phyloP scores from a whole-genome alignment of 345 rosid species.

The Ricinus communis region DNA sequence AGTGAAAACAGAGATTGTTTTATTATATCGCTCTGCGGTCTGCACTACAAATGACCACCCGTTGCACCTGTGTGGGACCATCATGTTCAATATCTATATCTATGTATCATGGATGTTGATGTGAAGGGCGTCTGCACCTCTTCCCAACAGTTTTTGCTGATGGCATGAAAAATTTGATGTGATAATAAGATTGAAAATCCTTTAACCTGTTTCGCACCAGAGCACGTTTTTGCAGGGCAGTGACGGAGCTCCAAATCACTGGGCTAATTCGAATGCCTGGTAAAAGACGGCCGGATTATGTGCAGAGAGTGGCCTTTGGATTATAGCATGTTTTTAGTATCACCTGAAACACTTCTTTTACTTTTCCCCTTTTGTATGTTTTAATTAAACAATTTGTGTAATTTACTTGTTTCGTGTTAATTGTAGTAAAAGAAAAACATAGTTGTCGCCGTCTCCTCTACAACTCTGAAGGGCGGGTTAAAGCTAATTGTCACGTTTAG shows the following conservation, averaged over 20 bases:
- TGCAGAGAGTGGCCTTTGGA: constrained; percentile 89
- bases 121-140: background rate
- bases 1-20: background rate
- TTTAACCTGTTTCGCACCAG: constrained; percentile 48
- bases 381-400: background rate
- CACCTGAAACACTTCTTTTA: background rate
- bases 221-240: constrained; percentile 82
- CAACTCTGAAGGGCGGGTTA: too few relatives aligned
- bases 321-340: constrained; percentile 26
- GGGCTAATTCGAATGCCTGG: constrained; percentile 90
- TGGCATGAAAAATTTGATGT: background rate
- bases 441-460: too few relatives aligned
- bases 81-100: background rate
- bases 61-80: background rate
- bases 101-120: background rate
- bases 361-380: too few relatives aligned
- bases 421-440: background rate
- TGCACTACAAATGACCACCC: too few relatives aligned
- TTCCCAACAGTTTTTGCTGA: background rate
- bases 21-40: background rate
- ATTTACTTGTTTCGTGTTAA: background rate
- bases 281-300: constrained; percentile 79
- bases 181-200: constrained; percentile 35
- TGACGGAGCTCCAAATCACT: constrained; percentile 81
- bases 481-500: background rate